These are phyloP conservation scores for Colletotrichum sansevieriae DNA, from an alignment of 2,329 filamentous ascomycete genomes.

Conservation along the genomic window DNA sequence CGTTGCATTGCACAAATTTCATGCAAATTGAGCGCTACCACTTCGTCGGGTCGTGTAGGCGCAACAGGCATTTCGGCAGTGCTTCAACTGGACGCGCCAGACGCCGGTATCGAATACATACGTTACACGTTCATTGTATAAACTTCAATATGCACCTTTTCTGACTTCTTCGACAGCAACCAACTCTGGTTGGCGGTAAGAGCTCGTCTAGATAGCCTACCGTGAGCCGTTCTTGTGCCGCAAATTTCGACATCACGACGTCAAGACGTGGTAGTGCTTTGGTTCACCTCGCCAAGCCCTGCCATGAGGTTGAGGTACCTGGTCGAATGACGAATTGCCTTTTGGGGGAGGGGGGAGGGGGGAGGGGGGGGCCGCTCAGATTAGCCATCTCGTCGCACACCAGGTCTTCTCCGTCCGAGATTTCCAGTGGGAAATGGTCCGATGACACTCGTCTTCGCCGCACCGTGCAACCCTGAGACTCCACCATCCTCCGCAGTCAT, in stretches of 20 bases:
- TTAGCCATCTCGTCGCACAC: constrained; percentile 26
- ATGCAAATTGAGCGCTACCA: constrained; percentile 50
- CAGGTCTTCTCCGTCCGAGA: constrained; percentile 30
- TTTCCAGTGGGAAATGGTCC: constrained; percentile 37
- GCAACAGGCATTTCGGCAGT: constrained; percentile 11
- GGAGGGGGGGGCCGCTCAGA: no score
- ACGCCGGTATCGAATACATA: constrained; percentile 13
- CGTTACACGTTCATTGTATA: constrained; percentile 5
- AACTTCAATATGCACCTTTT: background rate
- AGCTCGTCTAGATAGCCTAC: constrained; percentile 18
- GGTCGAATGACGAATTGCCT: constrained; percentile 7
- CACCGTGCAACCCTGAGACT: constrained; percentile 37
- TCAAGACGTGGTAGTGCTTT: background rate
- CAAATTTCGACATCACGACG: background rate
- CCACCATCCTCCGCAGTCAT: constrained; percentile 34
- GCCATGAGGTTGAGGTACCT: constrained; percentile 8
- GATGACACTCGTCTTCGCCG: constrained; percentile 38
- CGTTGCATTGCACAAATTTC: constrained; percentile 37
- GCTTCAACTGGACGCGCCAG: constrained; percentile 12
- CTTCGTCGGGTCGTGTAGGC: constrained; percentile 45
- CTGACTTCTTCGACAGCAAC: background rate
- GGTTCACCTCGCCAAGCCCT: constrained; percentile 9
- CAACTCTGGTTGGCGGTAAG: constrained; percentile 22
- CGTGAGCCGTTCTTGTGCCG: background rate
- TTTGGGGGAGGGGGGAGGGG: no score